These are phyloP conservation scores for Anthracocystis walkeri DNA, from an alignment of 1,284 basidiomycete species.

Conservation along the genomic window DNA sequence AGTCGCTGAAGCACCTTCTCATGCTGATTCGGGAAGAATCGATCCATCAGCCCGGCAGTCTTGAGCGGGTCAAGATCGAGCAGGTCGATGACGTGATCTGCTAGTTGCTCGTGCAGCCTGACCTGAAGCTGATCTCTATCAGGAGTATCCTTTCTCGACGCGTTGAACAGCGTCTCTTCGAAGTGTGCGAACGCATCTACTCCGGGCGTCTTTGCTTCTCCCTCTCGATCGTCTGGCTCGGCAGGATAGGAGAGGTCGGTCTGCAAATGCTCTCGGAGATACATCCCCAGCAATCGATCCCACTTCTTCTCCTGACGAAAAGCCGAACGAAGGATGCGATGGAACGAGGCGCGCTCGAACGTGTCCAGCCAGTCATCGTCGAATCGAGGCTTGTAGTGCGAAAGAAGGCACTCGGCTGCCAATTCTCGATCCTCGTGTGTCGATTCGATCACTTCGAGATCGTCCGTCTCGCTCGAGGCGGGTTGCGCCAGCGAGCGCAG, in stretches of 20 bases:
- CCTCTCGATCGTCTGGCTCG: not conserved
- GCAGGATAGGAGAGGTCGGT: not conserved
- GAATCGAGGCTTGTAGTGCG: constrained; percentile 86
- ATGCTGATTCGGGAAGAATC: constrained; percentile 75
- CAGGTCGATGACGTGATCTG: constrained; percentile 70
- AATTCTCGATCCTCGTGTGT: constrained; percentile 94
- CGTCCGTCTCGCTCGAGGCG: constrained; percentile 74
- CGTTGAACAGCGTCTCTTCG: constrained; percentile 50
- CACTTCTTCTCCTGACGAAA: constrained; percentile 82
- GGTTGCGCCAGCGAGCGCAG: constrained; percentile 83
- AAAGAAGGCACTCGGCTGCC: constrained; percentile 93
- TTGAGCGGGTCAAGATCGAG: constrained; percentile 76
- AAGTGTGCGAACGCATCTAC: constrained; percentile 40
- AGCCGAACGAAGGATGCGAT: constrained; percentile 84
- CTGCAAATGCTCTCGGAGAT: constrained; percentile 37
- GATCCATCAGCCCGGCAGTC: constrained; percentile 82
- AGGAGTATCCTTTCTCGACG: constrained; percentile 15
- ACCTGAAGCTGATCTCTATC: constrained; percentile 10
- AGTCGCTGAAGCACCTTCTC: constrained; percentile 70
- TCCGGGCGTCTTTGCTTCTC: constrained; percentile 4
- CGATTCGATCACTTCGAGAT: constrained; percentile 21
- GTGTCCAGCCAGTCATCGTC: constrained; percentile 77
- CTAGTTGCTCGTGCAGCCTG: constrained; percentile 49
- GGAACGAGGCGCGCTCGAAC: constrained; percentile 88
- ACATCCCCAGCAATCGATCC: constrained; percentile 71